Evolutionary conservation across 139 green algal species (phyloP).

Genomic region (Trebouxia sp.): DNA sequence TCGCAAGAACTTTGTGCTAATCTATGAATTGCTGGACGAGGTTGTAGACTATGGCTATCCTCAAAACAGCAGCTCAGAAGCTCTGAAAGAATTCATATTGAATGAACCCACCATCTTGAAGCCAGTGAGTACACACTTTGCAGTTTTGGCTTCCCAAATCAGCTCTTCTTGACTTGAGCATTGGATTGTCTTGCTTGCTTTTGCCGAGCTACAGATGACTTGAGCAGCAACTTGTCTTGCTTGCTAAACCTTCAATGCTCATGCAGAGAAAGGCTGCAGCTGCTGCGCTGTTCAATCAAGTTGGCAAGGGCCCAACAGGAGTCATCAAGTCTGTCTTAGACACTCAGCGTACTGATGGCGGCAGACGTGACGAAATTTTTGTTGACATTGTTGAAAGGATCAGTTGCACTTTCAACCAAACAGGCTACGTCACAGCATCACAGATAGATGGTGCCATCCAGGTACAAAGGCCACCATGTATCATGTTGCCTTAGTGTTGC

Average conservation of each 20-base stretch:
- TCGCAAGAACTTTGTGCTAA: slow-evolving; percentile 93
- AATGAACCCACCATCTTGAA: slow-evolving; percentile 86
- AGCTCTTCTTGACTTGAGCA: no score
- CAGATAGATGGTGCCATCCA: slow-evolving; percentile 90
- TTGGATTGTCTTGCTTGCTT: no score
- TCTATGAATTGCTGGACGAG: slow-evolving; percentile 99
- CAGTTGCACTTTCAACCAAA: slow-evolving; percentile 87
- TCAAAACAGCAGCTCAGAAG: slow-evolving; percentile 89
- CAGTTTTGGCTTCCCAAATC: no score
- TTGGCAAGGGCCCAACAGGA: slow-evolving; percentile 71
- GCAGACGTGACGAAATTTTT: slow-evolving; percentile 92
- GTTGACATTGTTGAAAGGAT: slow-evolving; percentile 98
- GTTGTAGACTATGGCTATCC: slow-evolving; percentile 86
- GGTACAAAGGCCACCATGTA: slow-evolving; percentile 53
- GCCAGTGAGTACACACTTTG: slow-evolving; percentile 40
- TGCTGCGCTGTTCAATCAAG: slow-evolving; percentile 38
- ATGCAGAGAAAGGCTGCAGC: background rate
- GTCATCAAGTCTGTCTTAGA: slow-evolving; percentile 90
- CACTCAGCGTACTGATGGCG: slow-evolving; percentile 70
- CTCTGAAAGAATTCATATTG: slow-evolving; percentile 90
- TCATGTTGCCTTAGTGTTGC: no score
- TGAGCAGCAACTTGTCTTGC: no score
- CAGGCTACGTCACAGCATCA: slow-evolving; percentile 74
- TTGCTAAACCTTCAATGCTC: background rate
- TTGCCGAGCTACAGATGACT: background rate